Conservation (phyloP, 345 rosid species). For the Litchi chinensis region DNA sequence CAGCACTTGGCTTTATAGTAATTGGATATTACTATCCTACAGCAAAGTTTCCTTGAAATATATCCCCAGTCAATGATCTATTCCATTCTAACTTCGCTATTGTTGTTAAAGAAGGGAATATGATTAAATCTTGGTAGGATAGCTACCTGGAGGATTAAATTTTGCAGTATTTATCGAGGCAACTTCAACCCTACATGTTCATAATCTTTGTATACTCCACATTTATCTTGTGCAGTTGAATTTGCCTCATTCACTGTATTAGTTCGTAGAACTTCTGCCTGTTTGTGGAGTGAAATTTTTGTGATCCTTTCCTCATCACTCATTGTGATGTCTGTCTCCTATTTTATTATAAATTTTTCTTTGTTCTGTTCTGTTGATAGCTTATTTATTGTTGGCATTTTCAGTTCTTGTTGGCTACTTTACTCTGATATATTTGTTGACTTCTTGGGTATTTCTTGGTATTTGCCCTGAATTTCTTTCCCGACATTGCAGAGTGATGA, state of each 20-base stretch:
- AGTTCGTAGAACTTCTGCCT: neutral
- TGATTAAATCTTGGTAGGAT: neutral
- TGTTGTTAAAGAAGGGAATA: neutral
- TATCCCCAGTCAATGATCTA: neutral
- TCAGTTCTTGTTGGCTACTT: slow-evolving; percentile 10
- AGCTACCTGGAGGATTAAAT: neutral
- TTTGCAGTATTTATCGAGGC: no score
- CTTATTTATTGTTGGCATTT: neutral
- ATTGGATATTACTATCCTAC: neutral
- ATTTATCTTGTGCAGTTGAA: neutral
- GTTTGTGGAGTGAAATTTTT: neutral
- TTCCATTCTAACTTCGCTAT: neutral
- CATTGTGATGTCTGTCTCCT: neutral
- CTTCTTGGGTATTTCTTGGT: slow-evolving; percentile 29
- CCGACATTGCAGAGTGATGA: slow-evolving; percentile 69
- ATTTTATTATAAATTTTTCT: neutral
- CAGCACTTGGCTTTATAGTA: neutral
- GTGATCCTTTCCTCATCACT: neutral
- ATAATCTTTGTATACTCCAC: neutral
- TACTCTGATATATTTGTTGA: slow-evolving; percentile 19
- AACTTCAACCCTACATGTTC: neutral
- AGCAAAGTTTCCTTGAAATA: neutral
- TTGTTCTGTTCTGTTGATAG: neutral
- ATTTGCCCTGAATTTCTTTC: slow-evolving; percentile 31
- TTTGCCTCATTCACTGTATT: neutral